These are phyloP conservation scores for Leishmania tropica DNA, from an alignment of 208 protist genomes.

Conservation along the genomic window DNA sequence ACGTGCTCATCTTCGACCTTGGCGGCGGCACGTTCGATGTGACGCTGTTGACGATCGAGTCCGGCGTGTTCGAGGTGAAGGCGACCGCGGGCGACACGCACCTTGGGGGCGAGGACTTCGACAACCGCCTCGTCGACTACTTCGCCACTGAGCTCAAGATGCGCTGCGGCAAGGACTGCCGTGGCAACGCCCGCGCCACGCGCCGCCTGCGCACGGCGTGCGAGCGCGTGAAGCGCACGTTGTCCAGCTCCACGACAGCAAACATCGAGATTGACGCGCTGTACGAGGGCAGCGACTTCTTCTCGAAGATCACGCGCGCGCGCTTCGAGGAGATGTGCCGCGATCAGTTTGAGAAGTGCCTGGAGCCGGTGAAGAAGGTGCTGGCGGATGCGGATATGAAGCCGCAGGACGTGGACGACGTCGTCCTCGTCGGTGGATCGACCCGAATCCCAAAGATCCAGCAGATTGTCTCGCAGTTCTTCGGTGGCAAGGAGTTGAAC, in stretches of 20 bases:
- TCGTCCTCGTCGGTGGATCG: constrained; percentile 96
- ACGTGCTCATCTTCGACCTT: constrained; percentile 98
- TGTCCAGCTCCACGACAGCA: constrained; percentile 93
- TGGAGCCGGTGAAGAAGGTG: constrained; percentile 88
- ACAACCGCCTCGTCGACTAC: constrained; percentile 98
- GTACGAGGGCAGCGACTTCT: constrained; percentile 98
- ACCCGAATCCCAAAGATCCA: constrained; percentile 99
- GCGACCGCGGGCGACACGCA: constrained; percentile 99
- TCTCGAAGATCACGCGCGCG: constrained; percentile 97
- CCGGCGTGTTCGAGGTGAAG: constrained; percentile 99
- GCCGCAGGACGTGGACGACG: constrained; percentile 87
- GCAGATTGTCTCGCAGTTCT: constrained; percentile 95
- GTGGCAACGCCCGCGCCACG: constrained; percentile 69
- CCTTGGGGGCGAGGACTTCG: constrained; percentile 99
- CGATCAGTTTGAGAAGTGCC: constrained; percentile 86
- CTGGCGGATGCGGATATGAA: constrained; percentile 91
- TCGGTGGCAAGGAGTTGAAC: constrained; percentile 94
- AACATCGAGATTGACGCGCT: constrained; percentile 98
- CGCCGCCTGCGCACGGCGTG: constrained; percentile 87
- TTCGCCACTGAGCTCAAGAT: constrained; percentile 97
- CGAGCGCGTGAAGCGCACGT: constrained; percentile 97
- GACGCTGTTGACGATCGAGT: constrained; percentile 98
- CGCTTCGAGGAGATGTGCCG: constrained; percentile 98
- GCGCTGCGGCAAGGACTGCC: constrained; percentile 77
- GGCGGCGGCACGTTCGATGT: constrained; percentile 99